Percentiles rank a stretch among this genome's conserved stretches.
These are phyloP conservation scores for Pittosporum tobira DNA, from an alignment of 129 eudicot species.

Conservation along the genomic window DNA sequence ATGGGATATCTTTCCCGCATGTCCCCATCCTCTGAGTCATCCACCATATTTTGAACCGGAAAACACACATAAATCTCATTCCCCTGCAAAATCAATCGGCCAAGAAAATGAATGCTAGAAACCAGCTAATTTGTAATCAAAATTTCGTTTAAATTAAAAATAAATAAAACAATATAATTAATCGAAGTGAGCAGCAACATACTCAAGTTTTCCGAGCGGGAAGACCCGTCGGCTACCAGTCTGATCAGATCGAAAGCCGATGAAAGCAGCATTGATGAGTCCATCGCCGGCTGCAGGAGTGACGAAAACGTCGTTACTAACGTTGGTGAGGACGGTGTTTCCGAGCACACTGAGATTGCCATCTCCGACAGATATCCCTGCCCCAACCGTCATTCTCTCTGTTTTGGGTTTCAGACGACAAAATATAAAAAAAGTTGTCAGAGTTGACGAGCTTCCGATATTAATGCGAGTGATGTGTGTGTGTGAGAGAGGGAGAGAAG, in stretches of 20 bases:
- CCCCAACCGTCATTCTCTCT: constrained; percentile 64
- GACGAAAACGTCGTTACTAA: constrained; percentile 41
- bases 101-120: too few species aligned
- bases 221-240: constrained; percentile 64
- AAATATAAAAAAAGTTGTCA: too few species aligned
- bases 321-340: constrained; percentile 38
- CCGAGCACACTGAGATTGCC: constrained; percentile 60
- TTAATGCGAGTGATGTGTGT: too few species aligned
- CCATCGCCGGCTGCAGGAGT: constrained; percentile 53
- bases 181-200: background rate
- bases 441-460: too few species aligned
- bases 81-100: constrained; percentile 48
- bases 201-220: constrained; percentile 77
- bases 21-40: constrained; percentile 90
- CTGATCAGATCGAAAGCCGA: constrained; percentile 68
- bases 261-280: constrained; percentile 56
- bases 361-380: constrained; percentile 54
- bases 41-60: constrained; percentile 94
- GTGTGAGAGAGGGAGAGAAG: too few species aligned
- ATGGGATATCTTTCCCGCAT: constrained; percentile 68
- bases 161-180: too few species aligned
- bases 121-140: too few species aligned
- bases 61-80: constrained; percentile 69
- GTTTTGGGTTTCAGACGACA: background rate
- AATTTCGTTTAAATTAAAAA: too few species aligned